Evolutionary conservation across 1,284 basidiomycete species (phyloP).

Genomic region (Cutaneotrichosporon cyanovorans): DNA sequence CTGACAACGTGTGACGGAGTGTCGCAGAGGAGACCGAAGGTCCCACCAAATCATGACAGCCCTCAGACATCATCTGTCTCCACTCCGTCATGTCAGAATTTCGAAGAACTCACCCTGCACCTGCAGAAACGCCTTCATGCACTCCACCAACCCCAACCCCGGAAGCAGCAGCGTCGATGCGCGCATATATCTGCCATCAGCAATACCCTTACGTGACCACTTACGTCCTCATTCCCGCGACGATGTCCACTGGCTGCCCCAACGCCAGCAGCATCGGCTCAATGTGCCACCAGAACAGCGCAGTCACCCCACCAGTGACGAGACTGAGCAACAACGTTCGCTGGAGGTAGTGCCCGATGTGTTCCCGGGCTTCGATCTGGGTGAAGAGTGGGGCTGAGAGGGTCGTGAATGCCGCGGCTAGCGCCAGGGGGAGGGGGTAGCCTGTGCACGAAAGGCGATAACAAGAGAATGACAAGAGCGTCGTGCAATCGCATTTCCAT

Average conservation of each 20-base stretch:
- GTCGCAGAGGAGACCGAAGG: no score
- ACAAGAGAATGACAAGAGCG: not conserved
- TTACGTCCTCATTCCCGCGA: conserved; percentile 19
- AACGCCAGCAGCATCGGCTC: conserved; percentile 19
- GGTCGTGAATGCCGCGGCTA: conserved; percentile 36
- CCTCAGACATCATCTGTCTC: no score
- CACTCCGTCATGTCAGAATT: no score
- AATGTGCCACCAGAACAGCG: conserved; percentile 31
- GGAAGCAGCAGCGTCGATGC: conserved; percentile 12
- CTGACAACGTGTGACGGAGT: no score
- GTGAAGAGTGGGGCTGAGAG: conserved; percentile 32
- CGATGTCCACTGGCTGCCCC: conserved; percentile 22
- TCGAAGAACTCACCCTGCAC: conserved; percentile 24
- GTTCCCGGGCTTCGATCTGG: conserved; percentile 15
- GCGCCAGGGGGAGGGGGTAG: conserved; percentile 25
- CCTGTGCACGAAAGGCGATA: conserved; percentile 9
- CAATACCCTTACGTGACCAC: not conserved
- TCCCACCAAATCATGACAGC: no score
- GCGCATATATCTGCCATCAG: conserved; percentile 13
- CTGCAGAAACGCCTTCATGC: conserved; percentile 26
- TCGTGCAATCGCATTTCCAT: no score
- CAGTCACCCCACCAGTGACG: conserved; percentile 18
- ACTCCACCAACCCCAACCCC: conserved; percentile 23
- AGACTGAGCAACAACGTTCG: conserved; percentile 26
- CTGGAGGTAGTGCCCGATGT: conserved; percentile 37